phyloP scores from a whole-genome alignment of 2,329 filamentous ascomycete genomes.

The Proliferodiscus dingleyae region DNA sequence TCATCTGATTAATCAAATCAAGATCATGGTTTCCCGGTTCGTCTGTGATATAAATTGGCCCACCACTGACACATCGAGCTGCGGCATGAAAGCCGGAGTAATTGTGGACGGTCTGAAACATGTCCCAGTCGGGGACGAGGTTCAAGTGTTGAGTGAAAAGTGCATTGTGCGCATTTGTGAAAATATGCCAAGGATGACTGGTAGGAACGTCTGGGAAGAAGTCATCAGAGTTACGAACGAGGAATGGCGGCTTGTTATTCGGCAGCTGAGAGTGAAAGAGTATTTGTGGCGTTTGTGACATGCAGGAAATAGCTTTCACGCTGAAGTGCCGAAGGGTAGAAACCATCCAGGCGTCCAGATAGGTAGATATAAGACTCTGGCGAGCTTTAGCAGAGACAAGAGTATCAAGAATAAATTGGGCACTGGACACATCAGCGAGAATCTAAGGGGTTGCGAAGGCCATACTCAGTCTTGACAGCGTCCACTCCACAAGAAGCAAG shows the following conservation, averaged over 20 bases:
- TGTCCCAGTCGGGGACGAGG: conserved; percentile 7
- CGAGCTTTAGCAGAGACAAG: conserved; percentile 3
- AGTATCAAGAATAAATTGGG: conserved; percentile 11
- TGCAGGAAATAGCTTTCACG: conserved; percentile 15
- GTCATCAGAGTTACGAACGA: conserved; percentile 16
- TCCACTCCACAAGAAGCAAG: conserved; percentile 9
- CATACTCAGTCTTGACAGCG: conserved; percentile 19
- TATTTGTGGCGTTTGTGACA: conserved; percentile 12
- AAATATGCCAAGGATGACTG: conserved; percentile 15
- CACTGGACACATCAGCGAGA: conserved; percentile 13
- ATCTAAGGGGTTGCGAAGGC: background rate
- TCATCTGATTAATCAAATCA: conserved; percentile 7
- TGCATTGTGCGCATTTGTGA: conserved; percentile 12
- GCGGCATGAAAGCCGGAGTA: conserved; percentile 12
- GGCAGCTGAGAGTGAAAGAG: conserved; percentile 11
- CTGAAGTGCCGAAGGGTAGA: conserved; percentile 7
- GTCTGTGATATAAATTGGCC: conserved; percentile 16
- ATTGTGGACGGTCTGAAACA: conserved; percentile 14
- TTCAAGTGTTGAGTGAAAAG: conserved; percentile 13
- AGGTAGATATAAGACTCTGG: conserved; percentile 4
- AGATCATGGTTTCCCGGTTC: conserved; percentile 7
- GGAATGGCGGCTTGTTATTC: background rate
- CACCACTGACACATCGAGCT: conserved; percentile 11
- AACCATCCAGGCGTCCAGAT: conserved; percentile 9
- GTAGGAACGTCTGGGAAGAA: conserved; percentile 13